These are phyloP conservation scores for Sporothrix globosa DNA, from an alignment of 2,329 filamentous ascomycete species.

Conservation along the genomic window DNA sequence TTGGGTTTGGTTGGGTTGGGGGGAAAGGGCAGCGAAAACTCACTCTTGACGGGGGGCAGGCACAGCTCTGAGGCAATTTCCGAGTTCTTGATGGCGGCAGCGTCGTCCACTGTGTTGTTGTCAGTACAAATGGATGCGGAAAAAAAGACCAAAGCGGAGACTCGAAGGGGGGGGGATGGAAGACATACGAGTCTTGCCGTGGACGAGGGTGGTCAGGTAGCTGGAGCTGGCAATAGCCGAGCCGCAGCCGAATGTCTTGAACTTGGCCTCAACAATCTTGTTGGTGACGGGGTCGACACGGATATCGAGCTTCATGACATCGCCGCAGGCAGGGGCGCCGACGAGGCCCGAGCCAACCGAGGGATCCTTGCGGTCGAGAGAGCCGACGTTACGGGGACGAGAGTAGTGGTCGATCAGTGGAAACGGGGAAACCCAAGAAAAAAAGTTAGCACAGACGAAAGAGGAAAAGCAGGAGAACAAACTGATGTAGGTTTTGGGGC, in stretches of 20 bases:
- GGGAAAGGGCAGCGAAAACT: constrained; percentile 73
- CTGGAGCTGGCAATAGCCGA: constrained; percentile 92
- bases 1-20: constrained; percentile 61
- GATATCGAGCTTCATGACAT: constrained; percentile 94
- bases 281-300: constrained; percentile 85
- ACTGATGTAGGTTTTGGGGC: neutral
- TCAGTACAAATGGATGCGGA: neutral
- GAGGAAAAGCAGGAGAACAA: neutral
- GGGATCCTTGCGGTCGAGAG: constrained; percentile 70
- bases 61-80: constrained; percentile 98
- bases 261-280: constrained; percentile 91
- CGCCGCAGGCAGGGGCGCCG: constrained; percentile 85
- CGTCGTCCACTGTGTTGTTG: constrained; percentile 71
- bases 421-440: neutral
- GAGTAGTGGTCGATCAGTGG: constrained; percentile 40
- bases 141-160: too few relatives aligned
- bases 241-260: constrained; percentile 97
- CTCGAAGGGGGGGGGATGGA: neutral
- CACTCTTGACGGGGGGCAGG: constrained; percentile 83
- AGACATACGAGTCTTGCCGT: constrained; percentile 73
- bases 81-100: constrained; percentile 89
- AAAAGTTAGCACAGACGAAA: neutral
- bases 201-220: constrained; percentile 84
- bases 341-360: constrained; percentile 92
- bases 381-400: constrained; percentile 55